Conservation (phyloP, 768 basidiomycete species). For the Filobasidium wieringae region DNA sequence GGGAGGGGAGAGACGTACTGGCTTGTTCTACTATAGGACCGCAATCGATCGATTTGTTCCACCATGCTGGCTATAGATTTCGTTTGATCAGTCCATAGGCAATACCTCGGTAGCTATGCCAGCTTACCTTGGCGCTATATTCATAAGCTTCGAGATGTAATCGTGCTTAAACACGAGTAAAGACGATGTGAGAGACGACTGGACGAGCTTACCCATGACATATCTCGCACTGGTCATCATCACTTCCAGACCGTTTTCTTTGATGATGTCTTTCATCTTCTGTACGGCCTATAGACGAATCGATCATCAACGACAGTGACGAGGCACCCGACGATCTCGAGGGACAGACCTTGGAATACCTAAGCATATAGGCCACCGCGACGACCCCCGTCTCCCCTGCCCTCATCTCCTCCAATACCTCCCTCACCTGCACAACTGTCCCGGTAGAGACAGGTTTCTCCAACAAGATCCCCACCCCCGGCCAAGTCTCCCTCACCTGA, state of each 20-base stretch:
- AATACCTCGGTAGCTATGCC: too few species aligned
- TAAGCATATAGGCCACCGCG: slow-evolving; percentile 55
- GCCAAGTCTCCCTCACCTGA: slow-evolving; percentile 55
- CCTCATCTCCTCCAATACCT: slow-evolving; percentile 55
- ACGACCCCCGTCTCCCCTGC: slow-evolving; percentile 64
- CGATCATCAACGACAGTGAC: slow-evolving; percentile 38
- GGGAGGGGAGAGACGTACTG: too few species aligned
- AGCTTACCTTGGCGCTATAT: slow-evolving; percentile 38
- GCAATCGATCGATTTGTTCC: slow-evolving; percentile 30
- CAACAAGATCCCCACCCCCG: not conserved
- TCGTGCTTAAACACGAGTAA: not conserved
- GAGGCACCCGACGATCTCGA: too few species aligned
- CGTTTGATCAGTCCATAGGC: too few species aligned
- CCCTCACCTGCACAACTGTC: slow-evolving; percentile 53
- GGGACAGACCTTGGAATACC: not conserved
- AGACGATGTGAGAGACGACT: not conserved
- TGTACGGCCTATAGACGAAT: slow-evolving; percentile 93
- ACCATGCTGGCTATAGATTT: slow-evolving; percentile 38
- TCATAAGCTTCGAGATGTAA: slow-evolving; percentile 32
- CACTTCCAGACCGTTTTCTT: slow-evolving; percentile 84
- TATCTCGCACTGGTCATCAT: slow-evolving; percentile 95
- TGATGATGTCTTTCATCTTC: slow-evolving; percentile 90
- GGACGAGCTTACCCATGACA: slow-evolving; percentile 43
- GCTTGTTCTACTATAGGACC: too few species aligned
- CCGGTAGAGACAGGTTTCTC: slow-evolving; percentile 66